These are phyloP conservation scores for Danielia reshetovae DNA, from an alignment of 805 yeast species.

Conservation along the genomic window DNA sequence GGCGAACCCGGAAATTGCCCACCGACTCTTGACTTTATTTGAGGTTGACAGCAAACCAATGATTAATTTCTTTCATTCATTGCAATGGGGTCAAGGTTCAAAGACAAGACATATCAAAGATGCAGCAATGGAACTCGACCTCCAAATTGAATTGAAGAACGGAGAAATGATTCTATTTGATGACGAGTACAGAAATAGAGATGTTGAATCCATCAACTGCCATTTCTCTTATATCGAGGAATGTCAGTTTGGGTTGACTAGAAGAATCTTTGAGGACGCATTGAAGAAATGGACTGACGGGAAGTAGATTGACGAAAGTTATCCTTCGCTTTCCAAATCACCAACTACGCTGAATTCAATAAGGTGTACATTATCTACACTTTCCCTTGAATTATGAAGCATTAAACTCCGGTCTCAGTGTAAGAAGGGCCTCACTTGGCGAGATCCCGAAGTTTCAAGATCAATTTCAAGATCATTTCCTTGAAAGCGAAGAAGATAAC, in stretches of 20 bases:
- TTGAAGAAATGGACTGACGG: conserved; percentile 36
- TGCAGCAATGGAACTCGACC: conserved; percentile 45
- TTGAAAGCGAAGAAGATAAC: conserved; percentile 6
- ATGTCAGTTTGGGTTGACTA: conserved; percentile 54
- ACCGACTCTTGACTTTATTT: conserved; percentile 51
- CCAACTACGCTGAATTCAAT: too few species aligned
- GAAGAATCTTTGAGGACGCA: conserved; percentile 48
- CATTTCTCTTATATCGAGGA: conserved; percentile 61
- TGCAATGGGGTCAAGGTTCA: conserved; percentile 68
- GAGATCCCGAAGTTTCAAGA: too few species aligned
- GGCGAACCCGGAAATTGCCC: conserved; percentile 73
- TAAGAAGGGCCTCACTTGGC: too few species aligned
- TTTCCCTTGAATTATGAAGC: too few species aligned
- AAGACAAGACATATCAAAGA: conserved; percentile 53
- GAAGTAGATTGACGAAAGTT: too few species aligned
- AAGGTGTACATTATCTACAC: too few species aligned
- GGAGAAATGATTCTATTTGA: conserved; percentile 55
- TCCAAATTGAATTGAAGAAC: conserved; percentile 43
- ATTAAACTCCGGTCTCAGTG: too few species aligned
- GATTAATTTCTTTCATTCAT: conserved; percentile 48
- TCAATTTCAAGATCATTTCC: not conserved
- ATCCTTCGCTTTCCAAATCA: too few species aligned
- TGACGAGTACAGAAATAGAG: conserved; percentile 75
- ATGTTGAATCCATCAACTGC: conserved; percentile 69
- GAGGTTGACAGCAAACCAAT: conserved; percentile 52